Percentiles rank a stretch among this genome's conserved stretches.
Evolutionary conservation across 768 basidiomycete genomes (phyloP).

Genomic region (Phlebiopsis gigantea): DNA sequence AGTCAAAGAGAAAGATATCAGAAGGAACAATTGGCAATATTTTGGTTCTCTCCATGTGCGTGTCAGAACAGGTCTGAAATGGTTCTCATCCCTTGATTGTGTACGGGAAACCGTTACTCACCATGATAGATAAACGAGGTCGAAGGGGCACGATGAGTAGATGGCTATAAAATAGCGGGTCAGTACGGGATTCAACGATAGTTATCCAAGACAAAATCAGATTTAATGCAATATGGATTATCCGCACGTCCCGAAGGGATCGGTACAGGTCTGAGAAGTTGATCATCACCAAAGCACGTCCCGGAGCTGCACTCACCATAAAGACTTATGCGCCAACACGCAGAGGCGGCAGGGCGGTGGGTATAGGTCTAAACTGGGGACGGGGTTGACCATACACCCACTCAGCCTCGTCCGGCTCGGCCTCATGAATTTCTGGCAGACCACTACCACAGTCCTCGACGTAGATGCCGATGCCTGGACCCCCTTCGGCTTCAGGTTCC

Average conservation of each 20-base stretch:
- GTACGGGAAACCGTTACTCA: slow-evolving; percentile 13
- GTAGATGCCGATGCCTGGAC: slow-evolving; percentile 69
- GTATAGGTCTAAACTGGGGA: slow-evolving; percentile 27
- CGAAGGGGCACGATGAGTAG: slow-evolving; percentile 5
- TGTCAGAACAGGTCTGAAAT: slow-evolving; percentile 70
- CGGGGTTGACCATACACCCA: slow-evolving; percentile 56
- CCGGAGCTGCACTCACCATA: slow-evolving; percentile 18
- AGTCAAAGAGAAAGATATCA: slow-evolving; percentile 13
- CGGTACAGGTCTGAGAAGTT: slow-evolving; percentile 75
- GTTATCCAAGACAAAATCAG: slow-evolving; percentile 27
- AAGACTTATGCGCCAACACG: not conserved
- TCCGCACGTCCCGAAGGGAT: slow-evolving; percentile 48
- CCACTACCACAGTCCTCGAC: slow-evolving; percentile 65
- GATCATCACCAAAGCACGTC: slow-evolving; percentile 48
- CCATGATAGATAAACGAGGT: not conserved
- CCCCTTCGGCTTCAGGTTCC: slow-evolving; percentile 51
- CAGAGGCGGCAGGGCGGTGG: slow-evolving; percentile 18
- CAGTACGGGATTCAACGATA: slow-evolving; percentile 2
- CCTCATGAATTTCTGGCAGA: slow-evolving; percentile 24
- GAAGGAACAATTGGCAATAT: slow-evolving; percentile 47
- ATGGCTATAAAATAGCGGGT: slow-evolving; percentile 14
- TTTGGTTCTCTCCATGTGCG: slow-evolving; percentile 46
- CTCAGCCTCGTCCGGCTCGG: slow-evolving; percentile 12
- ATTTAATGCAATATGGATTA: slow-evolving; percentile 54
- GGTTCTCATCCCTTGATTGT: slow-evolving; percentile 39